Conservation (phyloP, 1,139 yeast species). For the Geotrichum restrictum region DNA sequence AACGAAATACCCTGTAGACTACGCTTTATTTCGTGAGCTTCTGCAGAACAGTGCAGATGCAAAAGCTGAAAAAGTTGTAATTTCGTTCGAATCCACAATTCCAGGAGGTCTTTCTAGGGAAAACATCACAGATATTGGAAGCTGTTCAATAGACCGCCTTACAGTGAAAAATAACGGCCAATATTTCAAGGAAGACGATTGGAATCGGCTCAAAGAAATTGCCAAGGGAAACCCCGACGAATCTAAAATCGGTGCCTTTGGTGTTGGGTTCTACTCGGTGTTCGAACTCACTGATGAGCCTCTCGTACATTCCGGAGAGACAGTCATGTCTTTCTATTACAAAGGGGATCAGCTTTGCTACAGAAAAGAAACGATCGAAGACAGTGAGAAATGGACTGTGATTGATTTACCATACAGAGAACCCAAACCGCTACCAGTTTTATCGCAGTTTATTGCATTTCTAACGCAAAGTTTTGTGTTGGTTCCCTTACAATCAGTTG, state of each 20-base stretch:
- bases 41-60: conserved; percentile 45
- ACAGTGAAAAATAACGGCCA: conserved; percentile 40
- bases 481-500: conserved; percentile 36
- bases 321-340: conserved; percentile 41
- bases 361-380: conserved; percentile 30
- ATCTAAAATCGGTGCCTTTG: conserved; percentile 98
- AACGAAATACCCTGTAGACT: conserved; percentile 44
- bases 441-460: conserved; percentile 40
- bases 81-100: conserved; percentile 31
- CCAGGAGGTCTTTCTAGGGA: conserved; percentile 20
- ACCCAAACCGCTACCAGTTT: conserved; percentile 35
- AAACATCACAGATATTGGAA: conserved; percentile 30
- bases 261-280: conserved; percentile 97
- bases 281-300: conserved; percentile 88
- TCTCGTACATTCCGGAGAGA: conserved; percentile 41
- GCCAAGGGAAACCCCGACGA: conserved; percentile 67
- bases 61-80: conserved; percentile 37
- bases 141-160: conserved; percentile 33
- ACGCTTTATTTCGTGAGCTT: conserved; percentile 41
- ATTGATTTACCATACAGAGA: conserved; percentile 41
- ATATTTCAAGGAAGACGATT: conserved; percentile 39
- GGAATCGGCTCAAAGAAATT: conserved; percentile 42
- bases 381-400: conserved; percentile 38
- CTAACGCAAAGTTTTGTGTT: conserved; percentile 41
- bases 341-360: conserved; percentile 42